Evolutionary conservation across 1,284 basidiomycete genomes (phyloP), one percentile per base, ranked within the genome.

Genomic region (Limonomyces culmigenus): DNA sequence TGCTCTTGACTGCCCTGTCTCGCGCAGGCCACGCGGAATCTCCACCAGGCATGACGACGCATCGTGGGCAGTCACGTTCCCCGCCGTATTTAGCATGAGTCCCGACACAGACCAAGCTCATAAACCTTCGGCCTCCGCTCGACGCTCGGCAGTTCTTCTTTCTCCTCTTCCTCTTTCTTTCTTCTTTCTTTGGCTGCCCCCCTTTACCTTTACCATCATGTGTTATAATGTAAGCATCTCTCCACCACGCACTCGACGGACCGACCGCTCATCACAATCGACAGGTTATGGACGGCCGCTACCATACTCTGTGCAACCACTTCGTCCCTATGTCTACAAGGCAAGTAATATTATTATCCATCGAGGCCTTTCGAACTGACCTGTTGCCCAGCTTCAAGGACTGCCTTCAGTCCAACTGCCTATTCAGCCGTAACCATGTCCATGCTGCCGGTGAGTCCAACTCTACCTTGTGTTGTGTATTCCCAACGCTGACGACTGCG

Each of bases 221-320:
- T 85, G 80, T 52, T 65, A 79, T 56, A 83, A 84, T 55, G 80
- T 84, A 48, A 39, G 71, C 58, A 33, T 32, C 13, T 29, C 19
- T 19, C 16, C 18, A 20, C 20, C 11, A 32, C 38, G 29, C 32
- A n/a, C 34, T 23, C 36, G 18, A 16, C 25, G n/a, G 8, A 27
- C 8, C 25, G n/a, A 8, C 25, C 21, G 37, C 38, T 40, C 27
- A 39, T 32, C 37, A 29, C 37, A 33, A 33, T 39, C 21, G 39
- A 18, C 47, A 84, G 80, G 65, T 83, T 44, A 72, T 80, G 43
- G 80, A 85, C 50, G 80, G 81, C 41, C 71, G 79, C 43, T 79
- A 65, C 55, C 68, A 81, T 56, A 70, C 70, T 12, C 52, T 55
- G 37, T 85, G 80, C 53, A 65, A 69, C n/a, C 79, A 85, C 53